Base-by-base conservation (phyloP, 2,329 filamentous ascomycete species). In the Exophiala spinifera region DNA sequence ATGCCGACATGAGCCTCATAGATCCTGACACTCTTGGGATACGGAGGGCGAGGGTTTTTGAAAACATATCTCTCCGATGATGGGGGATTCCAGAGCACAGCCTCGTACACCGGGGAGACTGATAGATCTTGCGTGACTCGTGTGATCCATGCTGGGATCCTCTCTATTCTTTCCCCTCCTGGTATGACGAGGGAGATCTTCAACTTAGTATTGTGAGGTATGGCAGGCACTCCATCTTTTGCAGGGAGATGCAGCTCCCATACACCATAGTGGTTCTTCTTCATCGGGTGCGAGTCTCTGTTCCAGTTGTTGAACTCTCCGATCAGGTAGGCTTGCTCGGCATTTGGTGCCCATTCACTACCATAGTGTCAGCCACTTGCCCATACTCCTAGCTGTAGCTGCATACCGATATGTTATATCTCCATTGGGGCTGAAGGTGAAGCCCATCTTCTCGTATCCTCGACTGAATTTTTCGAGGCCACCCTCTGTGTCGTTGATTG, bases 1-100 rank as follows among this genome's bases (percentile, higher is more conserved):
- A 99, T 99, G 47, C 94, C 94, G 39, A 99, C 91, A 67, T 99
- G 94, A n/a, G 94, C 94, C 74, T 99, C 94, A 73, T 99, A 99
- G 55, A 99, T 91, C 47, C 94, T 86, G n/a, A 83, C 84, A 65
- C 91, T 96, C 53, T 78, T 71, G 1, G 94, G 94, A 77, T 92
- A 95, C 70, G 85, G 84, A 5, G 92, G 94, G 47, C 87, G 82
- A 44, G 81, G 66, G 71, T 97, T 82, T 75, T 95, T 91, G 80
- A 95, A 95, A 51, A 82, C 77, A 70, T 97, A 97, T 66, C 76
- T 83, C 67, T 95, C 84, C 36, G 78, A 74, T 46, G 79, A 71
- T 2, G 91, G 90, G 31, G 94, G 94, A 69, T 97, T 96, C 94
- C 94, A 99, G 76, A 99, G 96, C 49, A 90, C 84, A 20, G 89